These are phyloP conservation scores for Wickerhamiella musiphila DNA, from an alignment of 805 yeast genomes.

Conservation along the genomic window DNA sequence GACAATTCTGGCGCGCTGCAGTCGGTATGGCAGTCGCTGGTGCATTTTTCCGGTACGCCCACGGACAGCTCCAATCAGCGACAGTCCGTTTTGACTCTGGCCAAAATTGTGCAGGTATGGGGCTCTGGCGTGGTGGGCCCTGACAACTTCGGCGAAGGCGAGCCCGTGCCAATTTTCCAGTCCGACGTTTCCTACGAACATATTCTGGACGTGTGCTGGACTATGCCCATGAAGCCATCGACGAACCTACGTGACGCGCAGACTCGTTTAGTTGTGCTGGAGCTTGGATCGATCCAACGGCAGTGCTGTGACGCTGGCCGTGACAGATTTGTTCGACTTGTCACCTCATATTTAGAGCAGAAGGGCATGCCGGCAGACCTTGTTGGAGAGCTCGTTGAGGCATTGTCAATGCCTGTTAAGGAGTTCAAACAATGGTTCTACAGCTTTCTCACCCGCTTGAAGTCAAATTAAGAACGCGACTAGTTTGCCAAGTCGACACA, in stretches of 20 bases:
- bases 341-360: conserved; percentile 10
- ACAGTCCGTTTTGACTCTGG: conserved; percentile 49
- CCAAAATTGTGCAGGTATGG: conserved; percentile 40
- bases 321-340: conserved; percentile 13
- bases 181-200: conserved; percentile 46
- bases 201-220: conserved; percentile 50
- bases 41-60: conserved; percentile 31
- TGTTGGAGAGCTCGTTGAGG: conserved; percentile 10
- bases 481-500: too few species aligned
- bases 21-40: conserved; percentile 40
- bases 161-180: conserved; percentile 51
- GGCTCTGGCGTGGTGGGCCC: conserved; percentile 47
- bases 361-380: conserved; percentile 11
- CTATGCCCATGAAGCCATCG: conserved; percentile 58
- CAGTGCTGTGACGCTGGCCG: conserved; percentile 37
- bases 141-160: conserved; percentile 31
- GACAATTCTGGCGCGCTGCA: conserved; percentile 47
- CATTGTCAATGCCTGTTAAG: conserved; percentile 8
- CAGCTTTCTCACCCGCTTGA: conserved; percentile 7
- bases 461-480: too few species aligned
- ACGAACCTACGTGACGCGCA: conserved; percentile 67
- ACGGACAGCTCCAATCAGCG: conserved; percentile 42
- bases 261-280: conserved; percentile 54
- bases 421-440: conserved; percentile 15
- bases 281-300: conserved; percentile 52